These are phyloP conservation scores for Mentha longifolia DNA, from an alignment of 257 asterid genomes.

Conservation along the genomic window DNA sequence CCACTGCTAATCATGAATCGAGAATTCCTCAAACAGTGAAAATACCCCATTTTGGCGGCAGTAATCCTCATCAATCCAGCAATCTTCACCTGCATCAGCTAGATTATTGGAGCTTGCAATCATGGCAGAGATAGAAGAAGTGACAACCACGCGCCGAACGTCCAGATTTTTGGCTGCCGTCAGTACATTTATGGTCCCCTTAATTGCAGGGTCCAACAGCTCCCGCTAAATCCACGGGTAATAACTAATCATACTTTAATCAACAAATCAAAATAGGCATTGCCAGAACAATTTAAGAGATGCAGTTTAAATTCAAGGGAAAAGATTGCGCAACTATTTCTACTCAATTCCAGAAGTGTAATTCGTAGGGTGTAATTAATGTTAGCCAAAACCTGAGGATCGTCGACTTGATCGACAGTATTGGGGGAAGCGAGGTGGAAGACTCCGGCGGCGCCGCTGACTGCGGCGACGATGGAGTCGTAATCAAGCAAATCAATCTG, in stretches of 20 bases:
- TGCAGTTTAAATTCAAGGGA: neutral
- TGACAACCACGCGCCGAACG: slow-evolving; percentile 84
- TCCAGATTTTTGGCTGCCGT: slow-evolving; percentile 84
- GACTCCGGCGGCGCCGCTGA: slow-evolving; percentile 64
- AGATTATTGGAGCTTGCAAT: slow-evolving; percentile 69
- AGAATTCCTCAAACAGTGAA: neutral
- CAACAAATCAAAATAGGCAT: neutral
- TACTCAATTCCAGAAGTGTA: neutral
- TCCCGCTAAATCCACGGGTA: slow-evolving; percentile 43
- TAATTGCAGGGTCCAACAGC: slow-evolving; percentile 81
- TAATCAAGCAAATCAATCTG: slow-evolving; percentile 73
- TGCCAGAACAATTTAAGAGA: neutral
- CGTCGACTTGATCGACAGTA: slow-evolving; percentile 54
- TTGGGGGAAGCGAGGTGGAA: slow-evolving; percentile 81
- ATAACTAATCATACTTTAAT: neutral
- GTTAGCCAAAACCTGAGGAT: slow-evolving; percentile 76
- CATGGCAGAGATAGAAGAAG: slow-evolving; percentile 76
- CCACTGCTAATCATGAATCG: neutral
- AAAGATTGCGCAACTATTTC: neutral
- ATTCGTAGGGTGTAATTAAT: too few species aligned
- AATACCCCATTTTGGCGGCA: slow-evolving; percentile 79
- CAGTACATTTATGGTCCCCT: slow-evolving; percentile 84
- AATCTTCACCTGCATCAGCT: slow-evolving; percentile 68
- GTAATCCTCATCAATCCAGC: slow-evolving; percentile 89
- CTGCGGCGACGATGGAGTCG: slow-evolving; percentile 65